Evolutionary conservation across 441 rosid genomes (phyloP).

Genomic region (Gossypium gossypioides): DNA sequence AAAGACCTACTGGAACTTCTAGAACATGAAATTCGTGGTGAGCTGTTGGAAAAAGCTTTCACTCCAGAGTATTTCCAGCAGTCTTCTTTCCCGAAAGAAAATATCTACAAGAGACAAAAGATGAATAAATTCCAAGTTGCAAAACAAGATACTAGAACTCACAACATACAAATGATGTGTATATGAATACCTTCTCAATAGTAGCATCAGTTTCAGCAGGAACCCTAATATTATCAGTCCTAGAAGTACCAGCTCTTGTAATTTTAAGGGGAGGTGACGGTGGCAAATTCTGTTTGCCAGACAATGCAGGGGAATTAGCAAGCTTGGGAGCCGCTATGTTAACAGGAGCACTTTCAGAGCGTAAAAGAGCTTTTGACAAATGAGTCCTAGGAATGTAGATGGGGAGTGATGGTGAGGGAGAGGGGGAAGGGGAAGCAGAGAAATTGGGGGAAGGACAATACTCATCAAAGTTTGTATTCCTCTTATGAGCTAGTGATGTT

Average conservation of each 20-base stretch:
- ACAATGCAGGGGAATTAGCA: conserved; percentile 27
- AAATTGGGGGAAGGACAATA: conserved; percentile 55
- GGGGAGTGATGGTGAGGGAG: conserved; percentile 66
- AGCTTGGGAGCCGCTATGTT: conserved; percentile 41
- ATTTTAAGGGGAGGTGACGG: conserved; percentile 49
- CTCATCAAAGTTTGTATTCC: conserved; percentile 41
- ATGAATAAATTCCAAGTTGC: neutral
- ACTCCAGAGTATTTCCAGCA: conserved; percentile 33
- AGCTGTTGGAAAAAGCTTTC: conserved; percentile 40
- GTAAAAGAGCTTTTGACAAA: conserved; percentile 32
- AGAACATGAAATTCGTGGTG: conserved; percentile 43
- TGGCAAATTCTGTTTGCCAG: conserved; percentile 39
- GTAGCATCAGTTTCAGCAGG: conserved; percentile 32
- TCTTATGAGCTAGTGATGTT: conserved; percentile 33
- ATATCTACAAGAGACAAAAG: conserved; percentile 27
- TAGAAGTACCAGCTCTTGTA: conserved; percentile 29
- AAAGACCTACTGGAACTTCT: conserved; percentile 58
- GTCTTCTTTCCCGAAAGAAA: conserved; percentile 50
- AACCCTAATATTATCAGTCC: conserved; percentile 31
- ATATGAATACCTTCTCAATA: conserved; percentile 56
- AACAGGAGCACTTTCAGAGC: conserved; percentile 78
- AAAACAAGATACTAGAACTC: neutral
- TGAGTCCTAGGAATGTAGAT: conserved; percentile 38
- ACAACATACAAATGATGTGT: conserved; percentile 4
- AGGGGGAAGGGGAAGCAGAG: conserved; percentile 44